Evolutionary conservation across 805 yeast genomes (phyloP).

Genomic region (Blastobotrys chiropterorum): DNA sequence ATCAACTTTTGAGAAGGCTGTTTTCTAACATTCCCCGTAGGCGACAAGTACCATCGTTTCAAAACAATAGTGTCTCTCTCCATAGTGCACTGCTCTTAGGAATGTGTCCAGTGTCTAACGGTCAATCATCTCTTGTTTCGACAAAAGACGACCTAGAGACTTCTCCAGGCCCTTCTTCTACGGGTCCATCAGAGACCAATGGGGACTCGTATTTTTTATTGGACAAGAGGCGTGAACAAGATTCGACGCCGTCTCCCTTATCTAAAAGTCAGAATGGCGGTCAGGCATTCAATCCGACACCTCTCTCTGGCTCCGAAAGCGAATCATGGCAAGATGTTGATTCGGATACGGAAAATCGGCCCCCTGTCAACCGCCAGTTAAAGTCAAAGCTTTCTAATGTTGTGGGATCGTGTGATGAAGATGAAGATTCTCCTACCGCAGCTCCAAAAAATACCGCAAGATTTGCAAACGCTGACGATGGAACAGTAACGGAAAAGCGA

Average conservation of each 20-base stretch:
- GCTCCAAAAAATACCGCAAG: neutral
- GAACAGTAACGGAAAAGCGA: neutral
- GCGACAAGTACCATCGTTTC: too few species aligned
- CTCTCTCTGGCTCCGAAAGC: slow-evolving; percentile 2
- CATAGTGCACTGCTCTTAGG: too few species aligned
- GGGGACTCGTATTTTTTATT: neutral
- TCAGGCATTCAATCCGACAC: neutral
- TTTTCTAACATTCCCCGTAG: too few species aligned
- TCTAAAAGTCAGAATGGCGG: neutral
- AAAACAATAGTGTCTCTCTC: too few species aligned
- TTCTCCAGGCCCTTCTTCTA: neutral
- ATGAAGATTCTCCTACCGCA: neutral
- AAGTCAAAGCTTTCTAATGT: neutral
- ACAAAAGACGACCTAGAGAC: neutral
- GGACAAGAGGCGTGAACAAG: neutral
- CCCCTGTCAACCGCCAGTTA: neutral
- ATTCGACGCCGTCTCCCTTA: neutral
- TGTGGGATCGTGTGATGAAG: neutral
- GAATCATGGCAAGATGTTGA: slow-evolving; percentile 6
- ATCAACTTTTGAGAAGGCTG: too few species aligned
- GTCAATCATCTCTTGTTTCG: neutral
- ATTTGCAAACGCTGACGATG: neutral
- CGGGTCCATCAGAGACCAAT: neutral
- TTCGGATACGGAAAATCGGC: slow-evolving; percentile 1
- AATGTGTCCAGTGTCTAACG: neutral